Evolutionary conservation across 176 grass and related monocot species (phyloP).

Genomic region (Neostapfia colusana): DNA sequence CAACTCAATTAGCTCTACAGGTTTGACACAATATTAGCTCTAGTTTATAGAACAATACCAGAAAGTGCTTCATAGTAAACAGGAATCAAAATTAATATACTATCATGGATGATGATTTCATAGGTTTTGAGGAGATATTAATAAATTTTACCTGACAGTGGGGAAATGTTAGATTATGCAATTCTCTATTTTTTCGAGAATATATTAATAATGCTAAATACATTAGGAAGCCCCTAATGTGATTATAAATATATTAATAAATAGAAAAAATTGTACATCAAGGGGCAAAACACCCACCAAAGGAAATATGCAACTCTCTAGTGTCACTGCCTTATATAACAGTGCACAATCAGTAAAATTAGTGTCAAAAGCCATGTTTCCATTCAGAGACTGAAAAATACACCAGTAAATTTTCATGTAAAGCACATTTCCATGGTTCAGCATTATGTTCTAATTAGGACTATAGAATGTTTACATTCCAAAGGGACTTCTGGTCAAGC

Average conservation of each 20-base stretch:
- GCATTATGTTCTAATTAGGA: constrained; percentile 9
- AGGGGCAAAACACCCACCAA: too few species aligned
- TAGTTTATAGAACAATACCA: neutral
- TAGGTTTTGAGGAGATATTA: constrained; percentile 24
- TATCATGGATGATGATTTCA: neutral
- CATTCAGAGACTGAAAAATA: constrained; percentile 13
- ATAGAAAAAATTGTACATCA: too few species aligned
- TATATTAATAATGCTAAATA: too few species aligned
- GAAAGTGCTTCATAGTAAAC: neutral
- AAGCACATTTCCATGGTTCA: constrained; percentile 15
- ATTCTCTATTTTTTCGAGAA: too few species aligned
- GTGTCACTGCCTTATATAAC: constrained; percentile 4
- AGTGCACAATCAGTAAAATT: constrained; percentile 12
- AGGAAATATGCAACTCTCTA: neutral
- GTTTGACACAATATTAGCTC: neutral
- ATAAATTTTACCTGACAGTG: neutral
- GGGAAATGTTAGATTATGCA: neutral
- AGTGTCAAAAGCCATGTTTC: constrained; percentile 20
- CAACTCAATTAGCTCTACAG: neutral
- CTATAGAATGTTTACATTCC: constrained; percentile 6
- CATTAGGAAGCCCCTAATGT: too few species aligned
- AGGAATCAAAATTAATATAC: neutral
- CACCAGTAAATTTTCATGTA: constrained; percentile 8
- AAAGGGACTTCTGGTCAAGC: neutral
- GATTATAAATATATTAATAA: too few species aligned